phyloP scores from a whole-genome alignment of 2,329 filamentous ascomycete species.

The Penicillium sp. region DNA sequence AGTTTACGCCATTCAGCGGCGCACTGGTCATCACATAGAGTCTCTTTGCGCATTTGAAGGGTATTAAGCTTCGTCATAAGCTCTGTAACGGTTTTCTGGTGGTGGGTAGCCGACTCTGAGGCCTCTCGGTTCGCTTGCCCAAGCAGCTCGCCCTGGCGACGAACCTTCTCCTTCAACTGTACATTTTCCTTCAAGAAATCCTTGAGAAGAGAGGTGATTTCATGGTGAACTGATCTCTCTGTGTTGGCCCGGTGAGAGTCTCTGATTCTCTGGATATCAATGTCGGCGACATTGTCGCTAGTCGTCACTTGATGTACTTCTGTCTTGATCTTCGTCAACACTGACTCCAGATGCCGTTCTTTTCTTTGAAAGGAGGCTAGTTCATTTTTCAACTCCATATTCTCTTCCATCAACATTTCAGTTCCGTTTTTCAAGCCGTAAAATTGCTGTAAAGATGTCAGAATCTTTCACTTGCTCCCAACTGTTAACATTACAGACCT shows the following conservation, averaged over 20 bases:
- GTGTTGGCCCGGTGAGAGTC: background rate
- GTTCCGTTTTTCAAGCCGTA: background rate
- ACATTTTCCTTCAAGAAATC: background rate
- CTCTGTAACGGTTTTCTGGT: background rate
- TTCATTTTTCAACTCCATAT: background rate
- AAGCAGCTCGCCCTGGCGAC: background rate
- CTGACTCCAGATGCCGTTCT: background rate
- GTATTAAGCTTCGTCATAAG: background rate
- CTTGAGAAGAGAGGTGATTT: background rate
- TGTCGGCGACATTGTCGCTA: too few species aligned
- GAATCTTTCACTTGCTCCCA: too few species aligned
- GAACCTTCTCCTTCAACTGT: background rate
- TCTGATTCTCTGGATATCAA: background rate
- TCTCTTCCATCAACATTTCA: background rate
- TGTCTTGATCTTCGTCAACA: background rate
- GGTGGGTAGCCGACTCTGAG: background rate
- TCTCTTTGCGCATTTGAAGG: background rate
- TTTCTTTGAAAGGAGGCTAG: background rate
- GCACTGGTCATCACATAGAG: conserved; percentile 16
- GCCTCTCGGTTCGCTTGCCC: background rate
- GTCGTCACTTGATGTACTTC: background rate
- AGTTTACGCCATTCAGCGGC: conserved; percentile 13
- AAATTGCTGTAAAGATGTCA: background rate
- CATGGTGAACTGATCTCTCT: background rate
- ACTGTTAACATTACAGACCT: background rate